Evolutionary conservation across 2,329 filamentous ascomycete species (phyloP), one percentile per base, ranked within the genome.

Genomic region (Colletotrichum ledebouriae): DNA sequence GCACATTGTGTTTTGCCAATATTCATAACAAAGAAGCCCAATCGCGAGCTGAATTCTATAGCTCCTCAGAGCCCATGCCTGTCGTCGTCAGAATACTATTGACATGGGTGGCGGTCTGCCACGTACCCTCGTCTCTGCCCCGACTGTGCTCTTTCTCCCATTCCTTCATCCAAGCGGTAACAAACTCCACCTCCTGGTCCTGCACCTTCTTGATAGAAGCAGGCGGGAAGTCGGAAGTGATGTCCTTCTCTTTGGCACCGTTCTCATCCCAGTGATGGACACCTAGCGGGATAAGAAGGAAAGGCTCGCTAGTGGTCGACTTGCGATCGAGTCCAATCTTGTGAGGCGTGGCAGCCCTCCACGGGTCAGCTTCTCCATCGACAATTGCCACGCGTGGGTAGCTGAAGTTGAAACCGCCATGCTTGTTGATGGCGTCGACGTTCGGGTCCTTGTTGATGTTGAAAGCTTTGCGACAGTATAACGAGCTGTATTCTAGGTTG

Each of bases 261-360:
- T 91, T 90, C 79, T 91, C 90, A 72, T 93, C 91, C 90, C 92
- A 96, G 76, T 95, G 92, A 77, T 97, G 93, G 20, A 94, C 92
- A 0, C 88, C 92, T n/a, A 86, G 86, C 3, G 84, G 81, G 52
- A 97, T 93, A 52, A 95, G 75, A n/a, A 93, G 84, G 71, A 90
- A 92, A 0, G 93, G 93, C 80, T 94, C 86, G 55, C 83, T 85
- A 0, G 82, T 79, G 0, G 91, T 92, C 50, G 86, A 91, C 13
- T 81, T 78, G 20, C 92, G 83, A 34, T 82, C 79, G 0, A 89
- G 85, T 1, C 83, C 86, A n/a, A 88, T 85, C 0, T 89, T 90
- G 57, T 95, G 89, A 0, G 91, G 88, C 0, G 90, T 92, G 0
- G 91, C 92, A 0, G 89, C 87, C 17, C 90, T 86, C 94, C 94